These are phyloP conservation scores for Arthrobotrys pseudoclavata DNA, from an alignment of 2,329 filamentous ascomycete species.

Conservation along the genomic window DNA sequence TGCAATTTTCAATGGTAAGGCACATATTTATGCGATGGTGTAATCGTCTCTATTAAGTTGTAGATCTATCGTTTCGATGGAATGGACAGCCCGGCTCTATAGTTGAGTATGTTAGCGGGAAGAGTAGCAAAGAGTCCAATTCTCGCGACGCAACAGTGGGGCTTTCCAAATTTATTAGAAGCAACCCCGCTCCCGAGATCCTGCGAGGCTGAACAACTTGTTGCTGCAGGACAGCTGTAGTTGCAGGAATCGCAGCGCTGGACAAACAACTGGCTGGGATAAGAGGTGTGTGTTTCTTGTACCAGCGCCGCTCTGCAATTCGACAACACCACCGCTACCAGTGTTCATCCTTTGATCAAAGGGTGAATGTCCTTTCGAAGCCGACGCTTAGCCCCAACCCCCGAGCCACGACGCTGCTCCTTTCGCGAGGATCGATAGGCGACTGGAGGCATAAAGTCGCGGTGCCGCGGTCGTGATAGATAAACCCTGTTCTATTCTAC, in stretches of 20 bases:
- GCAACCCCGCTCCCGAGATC: neutral
- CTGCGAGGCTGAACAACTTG: neutral
- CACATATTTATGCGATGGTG: slow-evolving; percentile 1
- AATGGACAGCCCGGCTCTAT: neutral
- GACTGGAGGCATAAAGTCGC: no score
- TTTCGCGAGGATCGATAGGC: no score
- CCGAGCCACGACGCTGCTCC: no score
- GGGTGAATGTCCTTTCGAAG: no score
- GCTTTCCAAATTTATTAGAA: neutral
- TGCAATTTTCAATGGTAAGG: neutral
- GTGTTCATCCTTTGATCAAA: no score
- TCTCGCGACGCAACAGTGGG: neutral
- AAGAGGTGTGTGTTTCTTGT: no score
- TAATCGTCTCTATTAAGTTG: slow-evolving; percentile 17
- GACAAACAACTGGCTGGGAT: no score
- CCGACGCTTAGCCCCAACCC: no score
- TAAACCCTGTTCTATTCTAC: no score
- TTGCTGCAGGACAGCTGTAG: neutral
- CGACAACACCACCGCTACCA: no score
- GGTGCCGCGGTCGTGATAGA: no score
- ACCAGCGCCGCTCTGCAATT: no score
- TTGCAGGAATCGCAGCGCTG: neutral
- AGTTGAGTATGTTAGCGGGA: neutral
- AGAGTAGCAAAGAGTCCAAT: neutral
- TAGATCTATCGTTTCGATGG: neutral